These are phyloP conservation scores for Mucor indicus DNA, from an alignment of 371 early-diverging fungal species.

Conservation along the genomic window DNA sequence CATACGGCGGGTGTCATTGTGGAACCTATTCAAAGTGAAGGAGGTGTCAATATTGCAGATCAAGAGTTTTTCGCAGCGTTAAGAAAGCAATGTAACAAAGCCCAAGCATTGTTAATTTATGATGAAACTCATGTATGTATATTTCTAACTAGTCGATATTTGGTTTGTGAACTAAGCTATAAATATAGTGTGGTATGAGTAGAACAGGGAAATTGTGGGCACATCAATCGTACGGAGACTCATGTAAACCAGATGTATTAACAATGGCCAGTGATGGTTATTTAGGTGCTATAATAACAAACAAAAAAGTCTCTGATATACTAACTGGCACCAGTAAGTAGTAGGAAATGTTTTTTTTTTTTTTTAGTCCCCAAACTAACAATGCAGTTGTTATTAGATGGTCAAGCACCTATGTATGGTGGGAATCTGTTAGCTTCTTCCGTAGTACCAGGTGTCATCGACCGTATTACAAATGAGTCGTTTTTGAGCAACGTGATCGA, in stretches of 20 bases:
- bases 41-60: constrained; percentile 75
- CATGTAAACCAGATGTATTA: constrained; percentile 81
- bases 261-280: constrained; percentile 93
- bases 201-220: constrained; percentile 89
- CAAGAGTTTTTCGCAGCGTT: constrained; percentile 71
- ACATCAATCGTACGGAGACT: constrained; percentile 62
- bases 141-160: too few species aligned
- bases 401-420: constrained; percentile 86
- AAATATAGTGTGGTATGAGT: constrained; percentile 83
- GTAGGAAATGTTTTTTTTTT: not conserved
- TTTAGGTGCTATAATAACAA: constrained; percentile 83
- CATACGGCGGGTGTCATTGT: constrained; percentile 87
- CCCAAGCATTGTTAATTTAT: constrained; percentile 80
- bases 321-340: constrained; percentile 62
- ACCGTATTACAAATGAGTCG: constrained; percentile 42
- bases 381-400: constrained; percentile 46
- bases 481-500: constrained; percentile 68
- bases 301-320: constrained; percentile 70
- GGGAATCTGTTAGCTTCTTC: constrained; percentile 84
- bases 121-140: constrained; percentile 89
- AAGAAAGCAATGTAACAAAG: constrained; percentile 72
- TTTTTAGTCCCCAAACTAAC: not conserved
- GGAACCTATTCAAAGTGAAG: constrained; percentile 95
- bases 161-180: too few species aligned
- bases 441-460: constrained; percentile 64